Evolutionary conservation across 768 basidiomycete species (phyloP).

Genomic region (Hericium rajendrae): DNA sequence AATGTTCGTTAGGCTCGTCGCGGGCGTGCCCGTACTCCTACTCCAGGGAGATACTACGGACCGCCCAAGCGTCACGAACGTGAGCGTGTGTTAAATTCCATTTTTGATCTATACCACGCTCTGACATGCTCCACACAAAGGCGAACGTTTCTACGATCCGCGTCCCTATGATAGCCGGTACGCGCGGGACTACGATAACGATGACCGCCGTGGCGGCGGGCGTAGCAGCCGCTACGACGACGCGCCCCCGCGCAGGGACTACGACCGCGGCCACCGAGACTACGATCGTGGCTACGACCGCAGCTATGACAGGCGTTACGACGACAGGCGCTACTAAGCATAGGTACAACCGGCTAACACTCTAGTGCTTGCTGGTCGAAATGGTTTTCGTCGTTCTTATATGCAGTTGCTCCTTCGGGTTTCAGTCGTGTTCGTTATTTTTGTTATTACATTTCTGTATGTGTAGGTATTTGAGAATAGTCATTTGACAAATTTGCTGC

Average conservation of each 20-base stretch:
- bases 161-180: slow-evolving; percentile 89
- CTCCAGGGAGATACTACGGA: slow-evolving; percentile 91
- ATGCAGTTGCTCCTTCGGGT: too few species aligned
- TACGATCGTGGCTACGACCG: slow-evolving; percentile 22
- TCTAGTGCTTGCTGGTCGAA: neutral
- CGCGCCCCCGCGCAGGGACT: slow-evolving; percentile 28
- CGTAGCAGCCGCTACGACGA: slow-evolving; percentile 29
- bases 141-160: slow-evolving; percentile 84
- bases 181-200: slow-evolving; percentile 52
- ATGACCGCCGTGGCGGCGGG: slow-evolving; percentile 34
- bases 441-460: neutral
- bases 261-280: slow-evolving; percentile 31
- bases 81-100: slow-evolving; percentile 19
- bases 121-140: slow-evolving; percentile 25
- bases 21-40: slow-evolving; percentile 84
- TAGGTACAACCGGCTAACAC: neutral
- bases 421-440: neutral
- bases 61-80: slow-evolving; percentile 75
- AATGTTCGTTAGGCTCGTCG: slow-evolving; percentile 58
- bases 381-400: too few species aligned
- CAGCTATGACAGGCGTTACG: slow-evolving; percentile 5
- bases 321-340: slow-evolving; percentile 28
- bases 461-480: neutral
- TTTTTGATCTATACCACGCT: neutral
- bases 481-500: neutral